Base-by-base conservation (phyloP, 345 rosid genomes). In the Fremontodendron californicum region DNA sequence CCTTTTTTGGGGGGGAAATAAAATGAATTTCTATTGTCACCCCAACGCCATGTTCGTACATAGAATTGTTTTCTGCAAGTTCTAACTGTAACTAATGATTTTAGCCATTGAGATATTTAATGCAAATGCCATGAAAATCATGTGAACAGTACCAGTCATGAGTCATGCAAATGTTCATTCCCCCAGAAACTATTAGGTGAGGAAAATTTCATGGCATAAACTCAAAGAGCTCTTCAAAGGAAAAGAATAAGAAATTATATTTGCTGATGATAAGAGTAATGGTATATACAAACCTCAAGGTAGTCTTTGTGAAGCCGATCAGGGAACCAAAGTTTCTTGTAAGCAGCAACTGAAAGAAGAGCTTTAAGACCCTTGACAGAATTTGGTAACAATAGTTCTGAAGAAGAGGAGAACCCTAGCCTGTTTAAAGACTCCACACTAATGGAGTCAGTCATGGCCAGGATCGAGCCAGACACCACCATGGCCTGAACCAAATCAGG, bases 321-420 rank as follows among this genome's bases (percentile, higher is more conserved):
- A 2, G 97, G 96, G 80, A 94, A 94, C 98, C 97, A 92, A 18
- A 94, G 79, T 71, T 92, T 93, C 84, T 85, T 90, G 89, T 94
- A 77, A 76, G 87, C 84, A 29, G 94, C 97, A 65, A 94, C 89
- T 10, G 96, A 85, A 58, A 92, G 93, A 29, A 94, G 86, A 12
- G 97, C 90, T 79, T 91, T 92, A 45, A 91, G 88, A 11, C 86
- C 98, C 84, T 89, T 86, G 15, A 91, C 93, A 12, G 96, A 88
- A 61, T 83, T 84, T 0, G 98, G 98, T 81, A 94, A 45, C 81
- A 94, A 74, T 19, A 94, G 86, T 75, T 94, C 97, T 0, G 89
- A 81, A 8, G 98, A 94, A 33, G 97, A 91, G 57, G 85, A 83
- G 81, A 90, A 91, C 62, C 98, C 97, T 5, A 94, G 86, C 75